Percentiles rank a stretch among this genome's conserved stretches.
Evolutionary conservation across 2,329 filamentous ascomycete species (phyloP).

Genomic region (Zasmidium angulare): DNA sequence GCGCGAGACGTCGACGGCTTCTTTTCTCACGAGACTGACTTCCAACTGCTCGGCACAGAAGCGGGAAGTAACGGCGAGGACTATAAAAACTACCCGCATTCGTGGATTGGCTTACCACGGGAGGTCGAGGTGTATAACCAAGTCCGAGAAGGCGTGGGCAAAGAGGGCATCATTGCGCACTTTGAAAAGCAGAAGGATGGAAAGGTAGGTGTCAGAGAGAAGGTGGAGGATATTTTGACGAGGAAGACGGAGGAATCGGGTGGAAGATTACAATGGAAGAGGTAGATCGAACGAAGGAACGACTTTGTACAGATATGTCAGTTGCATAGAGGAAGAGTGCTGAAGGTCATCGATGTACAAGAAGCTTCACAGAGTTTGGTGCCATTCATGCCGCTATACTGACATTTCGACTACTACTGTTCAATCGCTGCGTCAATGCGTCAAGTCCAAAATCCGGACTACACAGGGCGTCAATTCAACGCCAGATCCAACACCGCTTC

Average conservation of each 20-base stretch:
- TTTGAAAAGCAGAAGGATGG: conserved; percentile 44
- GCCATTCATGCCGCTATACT: conserved; percentile 2
- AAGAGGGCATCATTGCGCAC: conserved; percentile 40
- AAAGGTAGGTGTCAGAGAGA: conserved; percentile 54
- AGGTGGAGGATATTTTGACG: conserved; percentile 63
- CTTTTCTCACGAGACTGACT: conserved; percentile 40
- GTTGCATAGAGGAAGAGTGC: background rate
- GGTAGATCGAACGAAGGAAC: background rate
- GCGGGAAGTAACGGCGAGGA: conserved; percentile 45
- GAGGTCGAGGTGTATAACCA: conserved; percentile 61
- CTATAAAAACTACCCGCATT: conserved; percentile 73
- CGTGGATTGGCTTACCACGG: conserved; percentile 67
- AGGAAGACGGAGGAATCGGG: conserved; percentile 30
- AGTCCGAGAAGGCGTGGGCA: conserved; percentile 32
- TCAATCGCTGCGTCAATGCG: background rate
- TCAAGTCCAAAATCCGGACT: too few relatives aligned
- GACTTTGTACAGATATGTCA: background rate
- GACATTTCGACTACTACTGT: background rate
- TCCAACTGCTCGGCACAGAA: conserved; percentile 56
- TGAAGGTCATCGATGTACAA: background rate
- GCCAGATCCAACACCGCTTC: background rate
- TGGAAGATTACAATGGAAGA: conserved; percentile 11
- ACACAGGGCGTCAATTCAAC: too few relatives aligned
- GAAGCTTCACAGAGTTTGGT: background rate
- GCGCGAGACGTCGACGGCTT: conserved; percentile 64